Percentiles rank a stretch among this genome's conserved stretches.
Evolutionary conservation across 1,284 basidiomycete species (phyloP).

Genomic region (Cutaneotrichosporon sp.): DNA sequence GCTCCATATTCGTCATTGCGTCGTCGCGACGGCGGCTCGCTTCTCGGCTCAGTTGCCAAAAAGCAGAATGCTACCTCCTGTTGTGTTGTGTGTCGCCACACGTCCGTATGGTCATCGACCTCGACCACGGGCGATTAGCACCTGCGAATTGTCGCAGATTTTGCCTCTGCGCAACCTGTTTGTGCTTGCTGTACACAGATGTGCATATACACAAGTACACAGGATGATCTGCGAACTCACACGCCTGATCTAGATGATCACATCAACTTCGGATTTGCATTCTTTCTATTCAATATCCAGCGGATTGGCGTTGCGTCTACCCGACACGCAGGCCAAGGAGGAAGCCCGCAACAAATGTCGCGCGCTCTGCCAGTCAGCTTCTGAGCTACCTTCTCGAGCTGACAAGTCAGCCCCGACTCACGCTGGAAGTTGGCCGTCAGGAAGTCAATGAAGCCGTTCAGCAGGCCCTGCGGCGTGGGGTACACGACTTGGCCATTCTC

Average conservation of each 20-base stretch:
- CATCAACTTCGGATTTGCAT: constrained; percentile 5
- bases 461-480: constrained; percentile 66
- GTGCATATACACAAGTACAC: not conserved
- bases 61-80: no score
- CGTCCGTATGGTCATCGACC: not conserved
- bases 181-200: not conserved
- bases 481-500: constrained; percentile 58
- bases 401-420: constrained; percentile 23
- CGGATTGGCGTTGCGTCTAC: constrained; percentile 28
- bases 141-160: no score
- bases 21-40: no score
- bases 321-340: constrained; percentile 57
- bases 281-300: not conserved
- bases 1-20: no score
- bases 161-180: not conserved
- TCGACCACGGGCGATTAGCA: no score
- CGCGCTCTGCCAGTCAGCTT: constrained; percentile 47
- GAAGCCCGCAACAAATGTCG: constrained; percentile 58
- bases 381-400: not conserved
- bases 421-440: constrained; percentile 89
- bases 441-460: constrained; percentile 76
- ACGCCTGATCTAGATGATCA: not conserved
- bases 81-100: not conserved
- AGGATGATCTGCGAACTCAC: not conserved
- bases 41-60: no score